Base-by-base conservation (phyloP, 768 basidiomycete species). In the Clavulina sp. region DNA sequence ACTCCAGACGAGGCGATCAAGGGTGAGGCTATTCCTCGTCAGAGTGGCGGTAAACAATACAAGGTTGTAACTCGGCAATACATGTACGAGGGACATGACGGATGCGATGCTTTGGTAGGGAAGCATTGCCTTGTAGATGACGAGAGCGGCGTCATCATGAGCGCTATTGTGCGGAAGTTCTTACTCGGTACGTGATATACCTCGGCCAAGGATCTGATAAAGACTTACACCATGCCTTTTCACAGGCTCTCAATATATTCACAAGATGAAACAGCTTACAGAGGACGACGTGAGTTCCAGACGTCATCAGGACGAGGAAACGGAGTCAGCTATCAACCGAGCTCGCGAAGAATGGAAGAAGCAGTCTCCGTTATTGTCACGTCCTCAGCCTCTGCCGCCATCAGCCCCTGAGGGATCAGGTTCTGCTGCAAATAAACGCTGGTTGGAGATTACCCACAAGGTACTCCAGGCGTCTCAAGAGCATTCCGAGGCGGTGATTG, bases 61-160 rank as follows among this genome's bases (percentile, higher is more conserved):
- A 79, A 71, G 46, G 72, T 95, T 29, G 80, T 92, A 31, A 88
- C 85, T n/a, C 69, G 87, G 59, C 75, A 87, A 52, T 95, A 92
- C 59, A 73, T 92, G 81, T 77, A 80, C 2, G 67, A 76, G 56
- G 85, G 84, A 0, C 84, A 87, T 57, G 88, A 92, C 58, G 89
- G 89, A 0, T 95, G 78, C 64, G 64, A 66, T 0, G 71, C 79
- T 1, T 68, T 93, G 30, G 76, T 76, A 56, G 77, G 75, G 19
- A 70, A 75, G 21, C 70, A 70, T 53, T 78, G 52, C 9, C 53
- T 54, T 36, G 71, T 92, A 24, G 86, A 91, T 59, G 80, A 87
- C 53, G 89, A 95, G 63, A 73, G 73, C 50, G 89, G 88, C 5
- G 73, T 79, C 56, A 66, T 85, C 55, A 76, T 85, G 74, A 84